A percentile compares a stretch with the other conserved stretches of the same genome.
phyloP scores from a whole-genome alignment of 2,329 filamentous ascomycete genomes.

The Cercospora berteroae region DNA sequence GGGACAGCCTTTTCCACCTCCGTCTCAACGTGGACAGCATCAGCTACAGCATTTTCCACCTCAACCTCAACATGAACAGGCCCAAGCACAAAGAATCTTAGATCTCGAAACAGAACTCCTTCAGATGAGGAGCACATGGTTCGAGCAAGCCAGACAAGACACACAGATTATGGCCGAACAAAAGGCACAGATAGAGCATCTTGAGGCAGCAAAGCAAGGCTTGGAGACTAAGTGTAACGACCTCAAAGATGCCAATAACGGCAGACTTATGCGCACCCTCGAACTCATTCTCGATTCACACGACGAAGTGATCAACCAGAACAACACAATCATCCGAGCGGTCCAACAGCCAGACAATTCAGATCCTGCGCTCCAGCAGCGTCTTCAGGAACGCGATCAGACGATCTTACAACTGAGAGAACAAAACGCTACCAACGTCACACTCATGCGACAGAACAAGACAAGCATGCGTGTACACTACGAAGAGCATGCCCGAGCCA shows the following conservation, averaged over 20 bases:
- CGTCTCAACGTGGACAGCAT: not conserved
- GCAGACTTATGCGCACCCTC: no score
- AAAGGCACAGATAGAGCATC: not conserved
- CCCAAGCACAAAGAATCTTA: not conserved
- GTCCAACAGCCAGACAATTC: no score
- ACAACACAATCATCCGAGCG: no score
- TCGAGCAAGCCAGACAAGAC: not conserved
- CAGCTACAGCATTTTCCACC: not conserved
- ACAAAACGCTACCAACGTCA: no score
- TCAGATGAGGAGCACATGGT: not conserved
- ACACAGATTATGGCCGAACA: not conserved
- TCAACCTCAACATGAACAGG: not conserved
- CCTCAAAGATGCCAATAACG: no score
- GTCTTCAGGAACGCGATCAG: no score
- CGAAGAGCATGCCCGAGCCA: not conserved
- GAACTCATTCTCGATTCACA: no score
- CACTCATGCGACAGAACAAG: no score
- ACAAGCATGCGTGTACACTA: not conserved
- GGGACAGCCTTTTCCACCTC: not conserved
- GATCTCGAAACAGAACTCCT: not conserved
- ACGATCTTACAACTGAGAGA: no score
- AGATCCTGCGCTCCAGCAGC: no score
- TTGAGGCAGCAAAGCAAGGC: not conserved
- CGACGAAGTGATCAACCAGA: no score
- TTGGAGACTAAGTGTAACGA: not conserved